Conservation (phyloP, 2,329 filamentous ascomycete genomes). For the Neofusicoccum umdonicola region DNA sequence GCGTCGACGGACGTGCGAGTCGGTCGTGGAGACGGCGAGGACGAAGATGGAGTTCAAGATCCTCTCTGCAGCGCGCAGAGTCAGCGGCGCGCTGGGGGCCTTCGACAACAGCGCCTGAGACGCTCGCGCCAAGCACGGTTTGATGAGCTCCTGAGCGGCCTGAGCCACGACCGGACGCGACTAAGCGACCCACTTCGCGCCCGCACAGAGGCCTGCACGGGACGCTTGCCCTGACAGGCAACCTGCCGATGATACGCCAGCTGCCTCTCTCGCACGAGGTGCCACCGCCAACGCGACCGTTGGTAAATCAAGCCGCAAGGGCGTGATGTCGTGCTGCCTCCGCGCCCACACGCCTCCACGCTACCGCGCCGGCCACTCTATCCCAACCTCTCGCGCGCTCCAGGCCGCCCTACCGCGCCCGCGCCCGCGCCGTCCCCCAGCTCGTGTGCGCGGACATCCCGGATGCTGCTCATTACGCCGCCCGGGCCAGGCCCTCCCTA, state of each 20-base stretch:
- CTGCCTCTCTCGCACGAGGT: conserved; percentile 1
- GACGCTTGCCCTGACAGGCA: not conserved
- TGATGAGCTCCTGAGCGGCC: conserved; percentile 16
- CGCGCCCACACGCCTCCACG: not conserved
- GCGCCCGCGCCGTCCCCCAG: not conserved
- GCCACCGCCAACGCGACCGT: not conserved
- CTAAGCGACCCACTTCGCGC: conserved; percentile 4
- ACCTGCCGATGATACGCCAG: not conserved
- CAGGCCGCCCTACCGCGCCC: not conserved
- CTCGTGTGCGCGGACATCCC: conserved; percentile 11
- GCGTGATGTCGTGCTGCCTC: not conserved
- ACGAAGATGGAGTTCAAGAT: conserved; percentile 12
- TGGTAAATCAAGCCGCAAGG: conserved; percentile 1
- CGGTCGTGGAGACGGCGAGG: conserved; percentile 12
- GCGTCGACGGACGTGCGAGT: conserved; percentile 9
- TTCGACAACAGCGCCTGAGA: conserved; percentile 10
- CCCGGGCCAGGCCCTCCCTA: not conserved
- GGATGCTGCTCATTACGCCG: conserved; percentile 1
- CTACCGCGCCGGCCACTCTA: conserved; percentile 5
- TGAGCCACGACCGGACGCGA: conserved; percentile 8
- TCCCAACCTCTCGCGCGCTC: not conserved
- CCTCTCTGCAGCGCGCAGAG: conserved; percentile 13
- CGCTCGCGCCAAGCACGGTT: conserved; percentile 10
- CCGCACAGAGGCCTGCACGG: not conserved
- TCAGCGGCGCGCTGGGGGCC: conserved; percentile 12